Conservation (phyloP, 1,139 yeast species). For the Arxiozyma bovina region DNA sequence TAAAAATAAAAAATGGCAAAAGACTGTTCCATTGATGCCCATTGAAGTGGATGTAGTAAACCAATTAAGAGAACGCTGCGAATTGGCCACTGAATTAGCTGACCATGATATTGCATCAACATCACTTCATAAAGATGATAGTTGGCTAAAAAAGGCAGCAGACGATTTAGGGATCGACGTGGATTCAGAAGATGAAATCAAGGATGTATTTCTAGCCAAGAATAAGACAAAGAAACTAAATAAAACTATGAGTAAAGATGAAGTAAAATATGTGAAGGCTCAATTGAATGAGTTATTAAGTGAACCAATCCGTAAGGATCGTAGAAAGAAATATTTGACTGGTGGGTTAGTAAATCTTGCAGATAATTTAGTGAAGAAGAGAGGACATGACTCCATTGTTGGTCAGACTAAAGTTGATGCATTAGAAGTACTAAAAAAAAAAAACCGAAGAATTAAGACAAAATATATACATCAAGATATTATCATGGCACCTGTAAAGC, state of each 20-base stretch:
- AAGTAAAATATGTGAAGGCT: conserved; percentile 41
- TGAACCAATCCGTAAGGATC: conserved; percentile 57
- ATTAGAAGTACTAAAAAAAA: conserved; percentile 49
- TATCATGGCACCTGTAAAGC: not conserved
- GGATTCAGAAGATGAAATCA: conserved; percentile 48
- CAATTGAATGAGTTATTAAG: conserved; percentile 51
- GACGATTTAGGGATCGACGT: conserved; percentile 78
- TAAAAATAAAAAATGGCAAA: conserved; percentile 34
- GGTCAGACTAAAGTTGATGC: conserved; percentile 69
- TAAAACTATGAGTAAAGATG: conserved; percentile 45
- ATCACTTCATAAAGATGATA: conserved; percentile 58
- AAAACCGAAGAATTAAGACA: conserved; percentile 8
- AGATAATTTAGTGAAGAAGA: conserved; percentile 66
- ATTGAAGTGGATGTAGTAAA: conserved; percentile 65
- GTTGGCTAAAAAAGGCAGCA: conserved; percentile 87
- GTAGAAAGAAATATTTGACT: conserved; percentile 69
- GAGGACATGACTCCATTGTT: conserved; percentile 58
- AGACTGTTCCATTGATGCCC: conserved; percentile 64
- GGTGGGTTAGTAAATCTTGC: conserved; percentile 82
- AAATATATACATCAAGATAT: not conserved
- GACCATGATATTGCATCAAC: conserved; percentile 56
- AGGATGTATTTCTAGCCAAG: conserved; percentile 58
- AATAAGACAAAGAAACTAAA: conserved; percentile 53
- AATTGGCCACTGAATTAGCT: conserved; percentile 62
- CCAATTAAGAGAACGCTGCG: conserved; percentile 62